Conservation (phyloP, 1,284 basidiomycete genomes). For the Fistulina hepatica region DNA sequence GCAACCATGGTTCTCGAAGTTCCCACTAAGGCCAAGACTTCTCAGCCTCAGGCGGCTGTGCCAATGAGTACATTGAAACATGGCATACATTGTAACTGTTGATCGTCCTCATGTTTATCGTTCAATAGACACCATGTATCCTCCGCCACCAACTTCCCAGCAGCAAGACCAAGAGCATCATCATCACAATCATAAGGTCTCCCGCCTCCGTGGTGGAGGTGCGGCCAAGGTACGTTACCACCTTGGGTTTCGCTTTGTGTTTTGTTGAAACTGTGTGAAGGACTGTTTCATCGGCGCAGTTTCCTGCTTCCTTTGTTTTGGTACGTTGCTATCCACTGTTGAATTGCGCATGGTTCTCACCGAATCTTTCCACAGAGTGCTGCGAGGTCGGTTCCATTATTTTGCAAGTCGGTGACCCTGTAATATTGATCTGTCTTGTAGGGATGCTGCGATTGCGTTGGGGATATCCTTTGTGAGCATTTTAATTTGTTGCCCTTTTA, state of each 20-base stretch:
- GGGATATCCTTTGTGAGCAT: constrained; percentile 36
- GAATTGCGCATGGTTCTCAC: not conserved
- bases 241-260: constrained; percentile 5
- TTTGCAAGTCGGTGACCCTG: not conserved
- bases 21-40: no score
- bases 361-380: constrained; percentile 25
- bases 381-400: constrained; percentile 28
- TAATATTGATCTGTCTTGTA: constrained; percentile 12
- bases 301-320: constrained; percentile 56
- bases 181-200: constrained; percentile 27
- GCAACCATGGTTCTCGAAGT: no score
- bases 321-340: constrained; percentile 24
- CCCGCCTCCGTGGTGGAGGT: constrained; percentile 50
- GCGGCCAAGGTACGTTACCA: constrained; percentile 38
- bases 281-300: constrained; percentile 51
- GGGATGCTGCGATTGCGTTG: constrained; percentile 38
- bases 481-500: not conserved
- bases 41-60: no score
- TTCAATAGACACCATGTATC: no score
- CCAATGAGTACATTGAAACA: no score
- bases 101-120: no score
- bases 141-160: no score
- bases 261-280: constrained; percentile 20
- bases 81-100: no score
- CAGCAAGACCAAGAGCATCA: constrained; percentile 14